Conservation (phyloP, 1,139 yeast species). For the Yamadazyma diddensiae region DNA sequence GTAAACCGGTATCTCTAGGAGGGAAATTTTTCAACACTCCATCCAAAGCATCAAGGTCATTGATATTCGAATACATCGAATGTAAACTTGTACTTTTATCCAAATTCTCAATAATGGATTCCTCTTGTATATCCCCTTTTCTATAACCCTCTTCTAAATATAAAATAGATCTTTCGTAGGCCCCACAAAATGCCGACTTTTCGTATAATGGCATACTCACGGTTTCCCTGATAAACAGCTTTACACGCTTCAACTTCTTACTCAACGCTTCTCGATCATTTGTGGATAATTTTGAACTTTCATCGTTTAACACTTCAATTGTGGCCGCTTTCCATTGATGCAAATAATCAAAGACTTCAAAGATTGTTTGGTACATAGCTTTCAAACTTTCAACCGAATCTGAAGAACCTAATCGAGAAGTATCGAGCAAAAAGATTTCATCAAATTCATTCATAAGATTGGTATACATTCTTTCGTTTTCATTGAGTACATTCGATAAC, state of each 20-base stretch:
- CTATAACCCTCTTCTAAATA: slow-evolving; percentile 78
- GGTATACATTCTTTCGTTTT: slow-evolving; percentile 39
- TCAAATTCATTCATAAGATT: slow-evolving; percentile 58
- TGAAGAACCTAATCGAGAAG: slow-evolving; percentile 33
- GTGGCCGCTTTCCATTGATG: slow-evolving; percentile 65
- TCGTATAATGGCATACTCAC: slow-evolving; percentile 72
- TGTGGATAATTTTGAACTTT: slow-evolving; percentile 13
- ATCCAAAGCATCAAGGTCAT: slow-evolving; percentile 86
- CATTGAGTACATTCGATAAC: slow-evolving; percentile 60
- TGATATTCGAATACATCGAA: slow-evolving; percentile 78
- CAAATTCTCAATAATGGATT: slow-evolving; percentile 25
- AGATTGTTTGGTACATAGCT: slow-evolving; percentile 67
- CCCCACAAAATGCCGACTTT: slow-evolving; percentile 78
- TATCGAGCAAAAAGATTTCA: slow-evolving; percentile 50
- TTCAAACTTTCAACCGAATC: slow-evolving; percentile 56
- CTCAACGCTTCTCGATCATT: slow-evolving; percentile 18
- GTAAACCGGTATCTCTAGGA: slow-evolving; percentile 51
- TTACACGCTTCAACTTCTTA: slow-evolving; percentile 34
- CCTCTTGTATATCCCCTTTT: slow-evolving; percentile 33
- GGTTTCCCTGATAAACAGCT: slow-evolving; percentile 48
- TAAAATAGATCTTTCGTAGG: slow-evolving; percentile 86
- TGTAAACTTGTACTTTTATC: slow-evolving; percentile 57
- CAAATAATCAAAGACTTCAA: slow-evolving; percentile 79
- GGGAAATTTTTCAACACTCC: slow-evolving; percentile 81
- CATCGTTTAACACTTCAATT: slow-evolving; percentile 27